A percentile compares a stretch with the other conserved stretches of the same genome.
Evolutionary conservation across 164 flowering plant genomes (phyloP).

Genomic region (Taxillus chinensis): DNA sequence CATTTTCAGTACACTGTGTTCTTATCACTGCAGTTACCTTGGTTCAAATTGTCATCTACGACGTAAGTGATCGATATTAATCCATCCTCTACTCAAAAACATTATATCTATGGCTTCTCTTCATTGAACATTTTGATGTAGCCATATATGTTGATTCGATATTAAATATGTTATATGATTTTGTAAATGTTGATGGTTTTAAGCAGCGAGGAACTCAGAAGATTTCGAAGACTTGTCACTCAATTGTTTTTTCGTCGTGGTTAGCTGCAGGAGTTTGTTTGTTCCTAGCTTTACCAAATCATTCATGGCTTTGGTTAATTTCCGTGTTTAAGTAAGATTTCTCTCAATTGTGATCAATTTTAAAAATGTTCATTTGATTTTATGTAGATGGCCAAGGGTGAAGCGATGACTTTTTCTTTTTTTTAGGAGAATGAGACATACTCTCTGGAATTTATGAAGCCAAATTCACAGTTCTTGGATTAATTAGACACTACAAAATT

Average conservation of each 20-base stretch:
- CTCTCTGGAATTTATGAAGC: no score
- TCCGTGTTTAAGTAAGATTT: background rate
- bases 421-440: no score
- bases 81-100: background rate
- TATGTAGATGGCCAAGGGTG: no score
- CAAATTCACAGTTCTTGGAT: no score
- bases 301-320: background rate
- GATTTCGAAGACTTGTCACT: background rate
- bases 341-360: background rate
- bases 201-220: background rate
- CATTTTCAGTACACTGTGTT: constrained; percentile 88
- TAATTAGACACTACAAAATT: no score
- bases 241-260: background rate
- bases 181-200: background rate
- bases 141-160: background rate
- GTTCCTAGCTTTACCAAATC: background rate
- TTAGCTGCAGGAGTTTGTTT: background rate
- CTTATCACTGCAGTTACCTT: constrained; percentile 56
- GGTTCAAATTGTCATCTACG: constrained; percentile 68
- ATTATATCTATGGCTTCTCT: no score
- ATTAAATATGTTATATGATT: background rate
- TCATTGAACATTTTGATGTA: no score
- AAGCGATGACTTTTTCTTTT: no score
- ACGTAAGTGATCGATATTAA: constrained; percentile 43
- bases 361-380: no score